A percentile compares a stretch with the other conserved stretches of the same genome.
Conservation (phyloP, 2,329 filamentous ascomycete species). For the Ophiocordyceps polyrhachis-furcata region DNA sequence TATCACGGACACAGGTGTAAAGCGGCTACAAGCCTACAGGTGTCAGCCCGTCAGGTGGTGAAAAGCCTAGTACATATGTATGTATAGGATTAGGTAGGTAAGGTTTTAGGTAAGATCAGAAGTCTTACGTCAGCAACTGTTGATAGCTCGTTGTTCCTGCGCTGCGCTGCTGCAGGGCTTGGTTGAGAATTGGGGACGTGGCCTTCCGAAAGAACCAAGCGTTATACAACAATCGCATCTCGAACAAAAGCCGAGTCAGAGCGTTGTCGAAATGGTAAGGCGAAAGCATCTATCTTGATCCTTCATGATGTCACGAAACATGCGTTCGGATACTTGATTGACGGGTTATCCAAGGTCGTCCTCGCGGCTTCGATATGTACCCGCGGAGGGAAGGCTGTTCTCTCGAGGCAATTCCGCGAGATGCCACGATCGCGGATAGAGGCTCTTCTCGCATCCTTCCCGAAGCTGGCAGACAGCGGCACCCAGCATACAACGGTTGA, state of each 20-base stretch:
- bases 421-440: conserved; percentile 95
- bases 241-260: neutral
- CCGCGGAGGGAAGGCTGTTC: conserved; percentile 90
- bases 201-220: neutral
- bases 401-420: conserved; percentile 94
- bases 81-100: no score
- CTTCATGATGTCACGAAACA: neutral
- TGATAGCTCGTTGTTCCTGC: neutral
- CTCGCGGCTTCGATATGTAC: conserved; percentile 98
- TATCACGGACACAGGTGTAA: no score
- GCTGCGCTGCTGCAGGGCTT: neutral
- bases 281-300: neutral
- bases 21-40: no score
- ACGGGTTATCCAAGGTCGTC: conserved; percentile 49
- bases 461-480: conserved; percentile 87
- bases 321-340: neutral
- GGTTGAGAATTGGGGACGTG: neutral
- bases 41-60: no score
- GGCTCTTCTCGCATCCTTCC: conserved; percentile 88
- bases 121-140: neutral
- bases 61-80: no score
- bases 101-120: neutral
- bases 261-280: conserved; percentile 20
- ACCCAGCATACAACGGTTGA: conserved; percentile 97
- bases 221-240: neutral